Percentiles rank a stretch among this genome's conserved stretches.
Conservation (phyloP, 1,139 yeast species). For the Yamadazyma kanchanaburiensis region DNA sequence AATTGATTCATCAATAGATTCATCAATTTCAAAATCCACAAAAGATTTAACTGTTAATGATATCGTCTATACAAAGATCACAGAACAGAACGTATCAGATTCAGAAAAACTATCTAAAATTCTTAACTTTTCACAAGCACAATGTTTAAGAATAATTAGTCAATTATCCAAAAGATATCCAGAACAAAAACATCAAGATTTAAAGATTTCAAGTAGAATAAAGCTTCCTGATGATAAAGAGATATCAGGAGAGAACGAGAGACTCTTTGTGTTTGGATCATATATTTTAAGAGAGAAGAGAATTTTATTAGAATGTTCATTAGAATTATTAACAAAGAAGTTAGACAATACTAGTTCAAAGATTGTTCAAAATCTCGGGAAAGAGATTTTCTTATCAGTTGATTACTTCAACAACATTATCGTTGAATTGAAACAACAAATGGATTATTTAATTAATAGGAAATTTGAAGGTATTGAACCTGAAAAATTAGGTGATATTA, state of each 20-base stretch:
- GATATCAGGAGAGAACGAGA: conserved; percentile 24
- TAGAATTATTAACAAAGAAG: conserved; percentile 35
- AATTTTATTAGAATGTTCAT: conserved; percentile 36
- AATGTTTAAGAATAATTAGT: conserved; percentile 43
- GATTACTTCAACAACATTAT: conserved; percentile 24
- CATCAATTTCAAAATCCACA: conserved; percentile 5
- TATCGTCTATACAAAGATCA: conserved; percentile 33
- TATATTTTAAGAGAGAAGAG: conserved; percentile 46
- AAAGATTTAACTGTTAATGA: conserved; percentile 38
- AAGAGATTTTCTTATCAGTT: conserved; percentile 29
- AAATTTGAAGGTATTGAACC: conserved; percentile 15
- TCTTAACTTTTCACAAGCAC: conserved; percentile 34
- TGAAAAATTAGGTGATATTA: conserved; percentile 19
- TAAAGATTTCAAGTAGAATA: conserved; percentile 20
- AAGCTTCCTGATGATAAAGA: conserved; percentile 38
- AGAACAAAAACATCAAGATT: conserved; percentile 19
- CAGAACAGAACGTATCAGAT: conserved; percentile 27
- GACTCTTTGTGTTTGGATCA: conserved; percentile 27
- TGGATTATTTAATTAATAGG: conserved; percentile 7
- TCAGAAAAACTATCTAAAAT: conserved; percentile 37
- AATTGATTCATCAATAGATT: neutral
- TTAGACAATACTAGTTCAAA: conserved; percentile 26
- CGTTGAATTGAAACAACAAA: conserved; percentile 5
- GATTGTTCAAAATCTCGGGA: conserved; percentile 37
- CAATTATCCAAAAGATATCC: conserved; percentile 40